A percentile compares a stretch with the other conserved stretches of the same genome.
Evolutionary conservation across 352 stramenopile genomes (phyloP).

Genomic region (Phytophthora syringae): DNA sequence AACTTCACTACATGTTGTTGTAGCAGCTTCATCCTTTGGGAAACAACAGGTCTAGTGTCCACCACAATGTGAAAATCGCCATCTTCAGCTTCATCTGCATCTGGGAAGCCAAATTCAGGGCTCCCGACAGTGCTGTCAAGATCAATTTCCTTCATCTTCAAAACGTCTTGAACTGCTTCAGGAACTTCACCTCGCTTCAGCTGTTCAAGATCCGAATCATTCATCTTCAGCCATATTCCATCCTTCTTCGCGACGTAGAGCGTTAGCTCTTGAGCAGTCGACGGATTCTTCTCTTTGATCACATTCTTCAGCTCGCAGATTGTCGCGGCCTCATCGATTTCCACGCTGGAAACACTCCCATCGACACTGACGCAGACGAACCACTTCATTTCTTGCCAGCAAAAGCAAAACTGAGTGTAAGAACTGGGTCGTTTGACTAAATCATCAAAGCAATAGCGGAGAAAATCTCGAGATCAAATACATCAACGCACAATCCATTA

Average conservation of each 20-base stretch:
- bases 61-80: background rate
- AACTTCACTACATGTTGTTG: background rate
- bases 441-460: background rate
- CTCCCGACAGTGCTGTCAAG: background rate
- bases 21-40: background rate
- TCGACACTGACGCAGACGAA: background rate
- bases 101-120: background rate
- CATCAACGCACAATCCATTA: slow-evolving; percentile 23
- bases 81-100: background rate
- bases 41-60: background rate
- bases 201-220: background rate
- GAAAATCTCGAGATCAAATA: background rate
- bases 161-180: background rate
- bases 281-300: background rate
- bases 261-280: background rate
- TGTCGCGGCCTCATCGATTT: background rate
- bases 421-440: background rate
- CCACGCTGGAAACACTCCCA: background rate
- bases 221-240: background rate
- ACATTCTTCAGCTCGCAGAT: background rate
- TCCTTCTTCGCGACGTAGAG: background rate
- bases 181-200: background rate
- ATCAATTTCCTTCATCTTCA: background rate
- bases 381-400: background rate
- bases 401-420: background rate